A percentile compares a stretch with the other conserved stretches of the same genome.
Evolutionary conservation across 495 filamentous ascomycete species (phyloP).

Genomic region (Glonium stellatum): DNA sequence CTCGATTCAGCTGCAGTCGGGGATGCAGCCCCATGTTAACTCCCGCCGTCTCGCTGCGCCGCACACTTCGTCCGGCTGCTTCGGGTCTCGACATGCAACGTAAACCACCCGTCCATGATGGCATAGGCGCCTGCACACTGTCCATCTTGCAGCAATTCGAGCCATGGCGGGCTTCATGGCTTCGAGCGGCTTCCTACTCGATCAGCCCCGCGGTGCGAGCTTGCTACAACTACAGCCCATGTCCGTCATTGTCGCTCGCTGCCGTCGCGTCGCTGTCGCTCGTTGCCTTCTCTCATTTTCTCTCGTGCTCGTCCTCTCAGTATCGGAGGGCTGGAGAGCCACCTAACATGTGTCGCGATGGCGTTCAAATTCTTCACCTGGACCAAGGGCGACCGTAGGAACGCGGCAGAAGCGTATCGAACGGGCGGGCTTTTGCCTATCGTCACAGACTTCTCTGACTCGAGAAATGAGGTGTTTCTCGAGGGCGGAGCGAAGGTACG

Average conservation of each 20-base stretch:
- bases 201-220: neutral
- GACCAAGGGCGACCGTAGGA: conserved; percentile 34
- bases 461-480: conserved; percentile 12
- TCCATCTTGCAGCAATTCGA: neutral
- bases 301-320: neutral
- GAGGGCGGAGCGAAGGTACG: conserved; percentile 17
- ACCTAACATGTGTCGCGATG: conserved; percentile 22
- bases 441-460: conserved; percentile 19
- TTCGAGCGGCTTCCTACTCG: neutral
- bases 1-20: conserved; percentile 7
- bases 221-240: neutral
- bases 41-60: neutral
- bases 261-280: neutral
- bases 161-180: conserved; percentile 7
- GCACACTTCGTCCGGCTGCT: neutral
- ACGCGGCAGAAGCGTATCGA: conserved; percentile 19
- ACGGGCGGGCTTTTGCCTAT: conserved; percentile 22
- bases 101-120: neutral
- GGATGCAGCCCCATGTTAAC: neutral
- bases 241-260: neutral
- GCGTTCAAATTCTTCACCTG: conserved; percentile 36
- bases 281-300: neutral
- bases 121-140: neutral
- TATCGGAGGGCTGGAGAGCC: neutral
- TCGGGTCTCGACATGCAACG: neutral